Evolutionary conservation across 306 rosid species (phyloP).

Genomic region (Sicyos edulis): DNA sequence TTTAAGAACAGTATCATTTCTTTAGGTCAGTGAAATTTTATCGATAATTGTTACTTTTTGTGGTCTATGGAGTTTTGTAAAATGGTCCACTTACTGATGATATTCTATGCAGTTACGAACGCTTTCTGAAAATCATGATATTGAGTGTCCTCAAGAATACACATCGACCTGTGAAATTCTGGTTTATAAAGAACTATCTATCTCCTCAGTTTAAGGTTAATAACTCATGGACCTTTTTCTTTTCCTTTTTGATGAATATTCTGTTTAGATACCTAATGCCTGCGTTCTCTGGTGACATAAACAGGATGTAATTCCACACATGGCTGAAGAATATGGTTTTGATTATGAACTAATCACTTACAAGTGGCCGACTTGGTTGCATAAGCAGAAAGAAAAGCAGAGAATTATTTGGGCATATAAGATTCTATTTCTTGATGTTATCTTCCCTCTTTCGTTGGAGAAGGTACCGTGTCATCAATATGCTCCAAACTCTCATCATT

Average conservation of each 20-base stretch:
- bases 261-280: constrained; percentile 11
- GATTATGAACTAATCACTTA: constrained; percentile 80
- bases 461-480: constrained; percentile 42
- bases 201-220: constrained; percentile 86
- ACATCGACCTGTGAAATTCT: constrained; percentile 87
- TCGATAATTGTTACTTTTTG: not conserved
- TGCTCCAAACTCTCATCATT: not conserved
- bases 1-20: not conserved
- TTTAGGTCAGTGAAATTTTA: not conserved
- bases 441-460: constrained; percentile 45
- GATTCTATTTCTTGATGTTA: constrained; percentile 95
- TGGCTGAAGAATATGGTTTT: constrained; percentile 93
- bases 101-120: constrained; percentile 70
- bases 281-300: not conserved
- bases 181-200: constrained; percentile 81
- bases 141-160: constrained; percentile 90
- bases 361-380: constrained; percentile 99
- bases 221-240: constrained; percentile 22
- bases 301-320: constrained; percentile 38
- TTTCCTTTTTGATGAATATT: constrained; percentile 30
- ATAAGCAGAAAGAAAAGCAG: constrained; percentile 96
- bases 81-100: not conserved
- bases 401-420: constrained; percentile 98
- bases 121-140: constrained; percentile 94
- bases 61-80: constrained; percentile 13